Base-by-base conservation (phyloP, 805 yeast species). In the Kazachstania africana region DNA sequence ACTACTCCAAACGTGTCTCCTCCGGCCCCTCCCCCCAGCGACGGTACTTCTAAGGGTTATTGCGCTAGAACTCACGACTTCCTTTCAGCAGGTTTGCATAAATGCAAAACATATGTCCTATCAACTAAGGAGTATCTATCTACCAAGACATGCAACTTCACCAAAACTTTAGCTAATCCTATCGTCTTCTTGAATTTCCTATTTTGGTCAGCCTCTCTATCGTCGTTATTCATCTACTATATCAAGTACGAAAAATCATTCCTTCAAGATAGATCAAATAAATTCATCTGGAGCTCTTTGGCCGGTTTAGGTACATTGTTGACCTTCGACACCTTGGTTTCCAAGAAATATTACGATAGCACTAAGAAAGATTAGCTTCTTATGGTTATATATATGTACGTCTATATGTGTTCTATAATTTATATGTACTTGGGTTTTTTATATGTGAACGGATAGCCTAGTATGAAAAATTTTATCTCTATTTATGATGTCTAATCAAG, bases 161-260 rank as follows among this genome's bases (percentile, higher is more conserved):
- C n/a, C n/a, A n/a, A n/a, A n/a, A 14, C 35, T 8, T 59, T 75
- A 40, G 63, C 72, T 45, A 74, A 75, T 58, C 82, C 82, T 0
- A 78, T 69, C 4, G 78, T 75, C 28, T 55, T 68, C 13, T 52
- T 70, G 20, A 79, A 75, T 51, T 53, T 66, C 3, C 59, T 70
- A 12, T 60, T 71, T 26, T 65, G 71, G 19, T 47, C 65, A 6
- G 64, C 69, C 25, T 68, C 69, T 12, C 47, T 65, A 21, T 57
- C 66, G 16, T 71, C 70, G 3, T 63, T 71, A 16, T 60, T 70
- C 40, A 55, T 59, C 32, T 72, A 68, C 16, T 68, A 67, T 35
- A 48, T 57, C 45, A 63, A 44, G 70, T 70, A 55, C 65, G 75
- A 59, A 50, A 60, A 42, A 57, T 68, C 59, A 59, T 73, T 46